phyloP scores from a whole-genome alignment of 768 basidiomycete species.

The Lentinula detonsa region DNA sequence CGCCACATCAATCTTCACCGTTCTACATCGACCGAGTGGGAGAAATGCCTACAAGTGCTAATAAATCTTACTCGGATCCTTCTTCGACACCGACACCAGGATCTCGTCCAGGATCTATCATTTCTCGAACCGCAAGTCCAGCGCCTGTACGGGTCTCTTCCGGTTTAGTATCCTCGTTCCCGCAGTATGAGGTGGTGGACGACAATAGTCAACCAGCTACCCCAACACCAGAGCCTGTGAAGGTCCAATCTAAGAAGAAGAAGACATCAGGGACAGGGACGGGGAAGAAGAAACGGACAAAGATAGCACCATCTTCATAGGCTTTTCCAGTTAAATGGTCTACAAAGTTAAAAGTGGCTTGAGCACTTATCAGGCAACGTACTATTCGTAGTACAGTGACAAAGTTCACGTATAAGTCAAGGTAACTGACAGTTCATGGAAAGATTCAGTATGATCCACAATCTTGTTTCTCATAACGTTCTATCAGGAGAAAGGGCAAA shows the following conservation, averaged over 20 bases:
- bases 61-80: slow-evolving; percentile 6
- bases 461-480: too few relatives aligned
- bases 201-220: slow-evolving; percentile 44
- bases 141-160: slow-evolving; percentile 19
- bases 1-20: slow-evolving; percentile 31
- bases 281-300: slow-evolving; percentile 65
- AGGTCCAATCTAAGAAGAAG: slow-evolving; percentile 71
- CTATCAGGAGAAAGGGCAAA: too few relatives aligned
- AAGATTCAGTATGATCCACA: too few relatives aligned
- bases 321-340: background rate
- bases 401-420: too few relatives aligned
- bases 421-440: too few relatives aligned
- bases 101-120: slow-evolving; percentile 12
- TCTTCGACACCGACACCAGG: slow-evolving; percentile 20
- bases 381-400: too few relatives aligned
- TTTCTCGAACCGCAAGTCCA: slow-evolving; percentile 20
- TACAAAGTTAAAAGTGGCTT: background rate
- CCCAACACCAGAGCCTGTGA: slow-evolving; percentile 64
- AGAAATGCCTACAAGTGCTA: slow-evolving; percentile 75
- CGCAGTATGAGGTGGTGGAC: slow-evolving; percentile 46
- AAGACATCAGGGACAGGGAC: slow-evolving; percentile 32
- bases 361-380: too few relatives aligned
- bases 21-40: slow-evolving; percentile 73
- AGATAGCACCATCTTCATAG: background rate
- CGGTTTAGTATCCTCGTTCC: slow-evolving; percentile 28